phyloP scores from a whole-genome alignment of 2,329 filamentous ascomycete species.

The Aspergillus carbonarius region DNA sequence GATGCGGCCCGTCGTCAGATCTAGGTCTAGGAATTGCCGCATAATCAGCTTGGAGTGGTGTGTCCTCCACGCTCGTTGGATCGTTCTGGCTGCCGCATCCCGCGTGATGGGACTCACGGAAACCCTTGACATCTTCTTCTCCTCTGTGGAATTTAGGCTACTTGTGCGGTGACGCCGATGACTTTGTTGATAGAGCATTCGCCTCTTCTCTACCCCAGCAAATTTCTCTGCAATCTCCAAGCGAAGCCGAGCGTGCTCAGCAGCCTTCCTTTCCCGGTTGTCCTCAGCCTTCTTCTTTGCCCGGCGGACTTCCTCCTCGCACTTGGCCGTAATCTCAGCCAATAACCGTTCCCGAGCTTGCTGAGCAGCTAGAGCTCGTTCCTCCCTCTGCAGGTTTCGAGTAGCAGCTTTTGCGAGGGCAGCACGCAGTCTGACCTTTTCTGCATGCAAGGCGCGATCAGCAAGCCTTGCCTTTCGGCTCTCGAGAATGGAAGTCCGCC shows the following conservation, averaged over 20 bases:
- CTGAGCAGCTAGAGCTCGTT: constrained; percentile 62
- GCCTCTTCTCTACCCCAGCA: constrained; percentile 61
- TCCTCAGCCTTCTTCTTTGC: constrained; percentile 68
- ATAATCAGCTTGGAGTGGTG: constrained; percentile 51
- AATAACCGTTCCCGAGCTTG: constrained; percentile 63
- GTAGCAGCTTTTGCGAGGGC: constrained; percentile 61
- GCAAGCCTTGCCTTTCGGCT: constrained; percentile 63
- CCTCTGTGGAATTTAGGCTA: constrained; percentile 49
- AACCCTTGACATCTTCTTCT: constrained; percentile 41
- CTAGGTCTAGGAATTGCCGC: constrained; percentile 51
- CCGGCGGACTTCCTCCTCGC: constrained; percentile 64
- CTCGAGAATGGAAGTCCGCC: constrained; percentile 64
- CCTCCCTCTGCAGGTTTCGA: constrained; percentile 58
- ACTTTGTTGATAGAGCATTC: constrained; percentile 49
- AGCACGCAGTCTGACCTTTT: constrained; percentile 64
- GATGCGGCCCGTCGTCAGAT: constrained; percentile 54
- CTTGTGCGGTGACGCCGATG: constrained; percentile 53
- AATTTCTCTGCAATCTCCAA: constrained; percentile 65
- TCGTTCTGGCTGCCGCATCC: constrained; percentile 55
- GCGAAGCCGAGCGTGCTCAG: constrained; percentile 59
- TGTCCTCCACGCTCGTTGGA: constrained; percentile 60
- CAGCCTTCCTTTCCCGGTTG: constrained; percentile 62
- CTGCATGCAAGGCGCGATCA: constrained; percentile 64
- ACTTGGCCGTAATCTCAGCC: constrained; percentile 64
- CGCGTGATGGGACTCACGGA: constrained; percentile 45